Evolutionary conservation across 139 green algal genomes (phyloP), one percentile per base, ranked within the genome.

Genomic region (Tetradesmus obliquus): DNA sequence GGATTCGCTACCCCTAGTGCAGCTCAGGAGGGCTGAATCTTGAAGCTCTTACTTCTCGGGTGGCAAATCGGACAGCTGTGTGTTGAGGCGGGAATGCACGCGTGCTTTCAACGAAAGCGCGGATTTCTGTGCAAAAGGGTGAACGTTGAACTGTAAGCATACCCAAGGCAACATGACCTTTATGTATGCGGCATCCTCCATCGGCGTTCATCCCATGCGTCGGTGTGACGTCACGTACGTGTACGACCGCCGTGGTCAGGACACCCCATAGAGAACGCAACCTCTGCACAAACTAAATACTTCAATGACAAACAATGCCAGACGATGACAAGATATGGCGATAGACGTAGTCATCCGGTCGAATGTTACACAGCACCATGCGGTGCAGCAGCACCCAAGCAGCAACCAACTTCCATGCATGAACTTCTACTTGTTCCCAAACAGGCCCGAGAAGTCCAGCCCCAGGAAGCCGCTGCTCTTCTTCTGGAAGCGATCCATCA

Each of bases 401-500:
- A 24, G 17, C 60, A 71, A 71, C 60, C 17, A 19, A 24, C 66
- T 19, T 4, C 66, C 3, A 3, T 19, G 5, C 15, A 76, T 9
- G n/a, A 17, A 76, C 66, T 24, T 76, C 66, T 76, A 89, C 85
- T 89, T 89, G 32, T 89, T 82, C 0, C 85, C 85, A 53, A 89
- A 89, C 0, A 89, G 72, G 45, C 24, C 17, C 19, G 62, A 81
- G n/a, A 90, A 32, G 19, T 90, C 71, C 5, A 90, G 22, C 2
- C 86, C 86, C 3, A 90, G 55, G 53, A 90, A 90, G 53, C 87
- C 87, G 3, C 87, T 72, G 20, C 17, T 9, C 54, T 90, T 90
- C 71, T 24, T 84, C 54, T 90, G 53, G 87, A 90, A 90, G 12
- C 87, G 72, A 3, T 84, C 87, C 71, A 90, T 71, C 71, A 90